Conservation (phyloP, 202 grass and related monocot genomes). For the Panicum hallii region DNA sequence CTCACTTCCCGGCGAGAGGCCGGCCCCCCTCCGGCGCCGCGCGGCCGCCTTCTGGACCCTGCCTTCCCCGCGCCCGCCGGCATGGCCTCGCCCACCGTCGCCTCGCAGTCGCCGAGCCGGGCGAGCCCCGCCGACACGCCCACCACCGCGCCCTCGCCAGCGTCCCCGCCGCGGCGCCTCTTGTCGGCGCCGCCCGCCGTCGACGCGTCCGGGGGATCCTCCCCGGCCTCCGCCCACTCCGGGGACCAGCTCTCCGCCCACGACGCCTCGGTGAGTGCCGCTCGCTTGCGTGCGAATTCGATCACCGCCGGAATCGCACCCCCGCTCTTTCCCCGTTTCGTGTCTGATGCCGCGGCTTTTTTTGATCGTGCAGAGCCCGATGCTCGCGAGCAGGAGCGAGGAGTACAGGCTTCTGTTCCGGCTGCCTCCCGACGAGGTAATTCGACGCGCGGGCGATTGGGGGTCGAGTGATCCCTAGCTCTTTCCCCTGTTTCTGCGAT, state of each 20-base stretch:
- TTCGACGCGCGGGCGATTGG: not conserved
- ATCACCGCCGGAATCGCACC: constrained; percentile 34
- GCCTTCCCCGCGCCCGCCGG: not conserved
- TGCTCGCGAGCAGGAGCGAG: constrained; percentile 77
- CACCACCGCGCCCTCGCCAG: constrained; percentile 50
- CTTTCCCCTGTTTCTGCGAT: not conserved
- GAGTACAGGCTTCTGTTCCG: constrained; percentile 94
- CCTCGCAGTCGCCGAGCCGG: constrained; percentile 29
- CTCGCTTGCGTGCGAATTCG: constrained; percentile 46
- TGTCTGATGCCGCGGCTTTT: constrained; percentile 28
- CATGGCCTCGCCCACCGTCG: constrained; percentile 48
- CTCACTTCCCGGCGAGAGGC: not conserved
- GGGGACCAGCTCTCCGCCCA: constrained; percentile 48
- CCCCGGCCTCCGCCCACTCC: constrained; percentile 58
- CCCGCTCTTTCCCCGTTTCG: not conserved
- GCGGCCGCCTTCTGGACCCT: not conserved
- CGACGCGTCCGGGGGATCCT: constrained; percentile 51
- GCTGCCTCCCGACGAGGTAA: constrained; percentile 87
- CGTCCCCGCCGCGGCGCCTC: constrained; percentile 58
- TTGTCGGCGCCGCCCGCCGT: constrained; percentile 39
- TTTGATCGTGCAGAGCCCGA: constrained; percentile 54
- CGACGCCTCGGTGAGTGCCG: constrained; percentile 63
- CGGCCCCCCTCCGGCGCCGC: not conserved
- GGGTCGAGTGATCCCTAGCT: not conserved
- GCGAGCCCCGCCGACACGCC: constrained; percentile 1